Base-by-base conservation (phyloP, 345 rosid species). In the Streptanthus diversifolius region DNA sequence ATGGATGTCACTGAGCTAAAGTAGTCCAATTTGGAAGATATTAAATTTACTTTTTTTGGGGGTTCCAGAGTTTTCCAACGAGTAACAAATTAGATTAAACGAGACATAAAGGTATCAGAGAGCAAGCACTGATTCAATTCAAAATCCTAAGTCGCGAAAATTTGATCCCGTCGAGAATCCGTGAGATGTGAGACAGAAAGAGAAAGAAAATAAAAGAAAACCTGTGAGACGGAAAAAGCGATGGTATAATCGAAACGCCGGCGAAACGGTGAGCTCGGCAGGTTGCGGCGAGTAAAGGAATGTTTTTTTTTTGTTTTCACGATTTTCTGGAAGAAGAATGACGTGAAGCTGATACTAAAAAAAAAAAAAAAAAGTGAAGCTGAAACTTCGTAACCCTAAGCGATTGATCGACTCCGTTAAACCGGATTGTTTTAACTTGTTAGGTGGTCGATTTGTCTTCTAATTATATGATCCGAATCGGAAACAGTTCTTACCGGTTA, bases 351-450 rank as follows among this genome's bases (percentile, higher is more conserved):
- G 33, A 27, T 61, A 29, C 75, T n/a, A n/a, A n/a, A n/a, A n/a
- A n/a, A n/a, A n/a, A n/a, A n/a, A n/a, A n/a, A n/a, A n/a, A n/a
- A n/a, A n/a, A n/a, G 5, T 19, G 49, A 17, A 8, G 32, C 39
- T 48, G 33, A 27, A 71, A 29, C 75, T n/a, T n/a, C 75, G 69
- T 71, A 68, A 70, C 29, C 48, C 18, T 45, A 59, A 58, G 58
- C 49, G 37, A 35, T 25, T 70, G 10, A 47, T 47, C n/a, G 37
- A 22, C 47, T 7, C 10, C 33, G 18, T 6, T 60, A 25, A 61
- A 60, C 68, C 75, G 51, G 57, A 24, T 58, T 45, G 11, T 24
- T 47, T 47, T 64, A 37, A 10, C 18, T 63, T 27, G 45, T 48
- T 40, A 13, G 14, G 44, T 39, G 43, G 43, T n/a, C n/a, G n/a